These are phyloP conservation scores for Raffaelea arxii DNA, from an alignment of 2,329 filamentous ascomycete species.

Conservation along the genomic window DNA sequence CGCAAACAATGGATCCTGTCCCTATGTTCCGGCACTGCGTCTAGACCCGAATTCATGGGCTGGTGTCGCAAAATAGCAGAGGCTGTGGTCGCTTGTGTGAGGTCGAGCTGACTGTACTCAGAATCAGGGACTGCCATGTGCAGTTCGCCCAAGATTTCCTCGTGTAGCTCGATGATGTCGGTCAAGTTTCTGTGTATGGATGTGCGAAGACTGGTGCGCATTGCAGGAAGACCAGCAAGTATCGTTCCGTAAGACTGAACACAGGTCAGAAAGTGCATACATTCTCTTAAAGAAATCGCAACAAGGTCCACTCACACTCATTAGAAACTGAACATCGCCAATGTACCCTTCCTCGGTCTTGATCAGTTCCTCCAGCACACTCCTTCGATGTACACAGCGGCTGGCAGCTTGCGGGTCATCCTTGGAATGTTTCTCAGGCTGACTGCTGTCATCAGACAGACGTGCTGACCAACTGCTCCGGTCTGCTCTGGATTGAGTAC, in stretches of 20 bases:
- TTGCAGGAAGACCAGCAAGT: slow-evolving; percentile 57
- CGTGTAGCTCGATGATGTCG: slow-evolving; percentile 74
- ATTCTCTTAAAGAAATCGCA: background rate
- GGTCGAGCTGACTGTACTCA: slow-evolving; percentile 42
- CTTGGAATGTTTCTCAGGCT: slow-evolving; percentile 52
- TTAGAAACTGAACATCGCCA: slow-evolving; percentile 74
- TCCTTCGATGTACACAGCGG: slow-evolving; percentile 64
- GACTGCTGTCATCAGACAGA: slow-evolving; percentile 53
- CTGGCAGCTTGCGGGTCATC: slow-evolving; percentile 56
- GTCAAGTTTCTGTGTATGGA: slow-evolving; percentile 73
- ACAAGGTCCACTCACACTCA: slow-evolving; percentile 51
- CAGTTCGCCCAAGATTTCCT: slow-evolving; percentile 67
- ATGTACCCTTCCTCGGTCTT: slow-evolving; percentile 83
- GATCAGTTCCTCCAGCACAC: slow-evolving; percentile 77
- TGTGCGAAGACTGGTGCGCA: slow-evolving; percentile 54
- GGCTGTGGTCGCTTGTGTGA: slow-evolving; percentile 11
- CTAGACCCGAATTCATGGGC: slow-evolving; percentile 38
- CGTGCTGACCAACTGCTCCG: slow-evolving; percentile 44
- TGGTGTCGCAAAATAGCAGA: slow-evolving; percentile 18
- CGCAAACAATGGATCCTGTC: slow-evolving; percentile 31
- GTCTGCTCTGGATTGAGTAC: slow-evolving; percentile 48
- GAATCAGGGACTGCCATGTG: slow-evolving; percentile 62
- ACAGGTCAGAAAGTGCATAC: background rate
- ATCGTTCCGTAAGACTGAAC: slow-evolving; percentile 63
- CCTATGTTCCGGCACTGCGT: slow-evolving; percentile 32